These are phyloP conservation scores for Penicillium simplicissimum DNA, from an alignment of 495 filamentous ascomycete species.

Conservation along the genomic window DNA sequence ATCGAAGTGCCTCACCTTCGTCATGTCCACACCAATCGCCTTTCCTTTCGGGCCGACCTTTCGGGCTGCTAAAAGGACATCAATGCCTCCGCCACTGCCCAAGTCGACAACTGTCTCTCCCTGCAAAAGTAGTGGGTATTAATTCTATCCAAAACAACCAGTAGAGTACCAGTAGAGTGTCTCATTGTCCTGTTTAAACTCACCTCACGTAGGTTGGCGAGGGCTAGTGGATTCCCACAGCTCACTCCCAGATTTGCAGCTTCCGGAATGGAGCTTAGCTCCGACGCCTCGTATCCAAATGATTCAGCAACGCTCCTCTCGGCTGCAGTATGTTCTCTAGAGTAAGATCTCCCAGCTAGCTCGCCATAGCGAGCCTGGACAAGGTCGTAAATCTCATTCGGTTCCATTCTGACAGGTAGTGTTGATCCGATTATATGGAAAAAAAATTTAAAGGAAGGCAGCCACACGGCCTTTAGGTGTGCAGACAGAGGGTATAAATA, in stretches of 20 bases:
- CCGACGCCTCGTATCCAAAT: conserved; percentile 60
- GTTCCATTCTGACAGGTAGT: background rate
- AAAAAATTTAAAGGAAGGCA: background rate
- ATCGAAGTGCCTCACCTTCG: conserved; percentile 50
- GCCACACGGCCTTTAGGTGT: background rate
- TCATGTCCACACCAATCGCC: conserved; percentile 70
- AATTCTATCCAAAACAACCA: conserved; percentile 2
- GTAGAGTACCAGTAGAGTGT: conserved; percentile 6
- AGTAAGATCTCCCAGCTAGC: conserved; percentile 7
- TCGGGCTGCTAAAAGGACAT: conserved; percentile 60
- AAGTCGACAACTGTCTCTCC: conserved; percentile 68
- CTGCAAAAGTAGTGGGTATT: conserved; percentile 26
- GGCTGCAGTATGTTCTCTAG: conserved; percentile 14
- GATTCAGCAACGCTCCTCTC: conserved; percentile 53
- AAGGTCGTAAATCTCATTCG: conserved; percentile 11
- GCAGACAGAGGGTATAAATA: background rate
- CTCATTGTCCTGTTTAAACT: background rate
- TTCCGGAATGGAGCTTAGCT: conserved; percentile 55
- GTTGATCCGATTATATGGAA: background rate
- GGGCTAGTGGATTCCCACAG: conserved; percentile 64
- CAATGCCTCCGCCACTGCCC: conserved; percentile 64
- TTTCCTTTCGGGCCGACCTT: conserved; percentile 56
- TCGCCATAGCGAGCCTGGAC: conserved; percentile 21
- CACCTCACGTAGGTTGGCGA: conserved; percentile 54
- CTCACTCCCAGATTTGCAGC: conserved; percentile 64